Evolutionary conservation across 75 land plant species (phyloP).

Genomic region (Cunninghamia lanceolata): DNA sequence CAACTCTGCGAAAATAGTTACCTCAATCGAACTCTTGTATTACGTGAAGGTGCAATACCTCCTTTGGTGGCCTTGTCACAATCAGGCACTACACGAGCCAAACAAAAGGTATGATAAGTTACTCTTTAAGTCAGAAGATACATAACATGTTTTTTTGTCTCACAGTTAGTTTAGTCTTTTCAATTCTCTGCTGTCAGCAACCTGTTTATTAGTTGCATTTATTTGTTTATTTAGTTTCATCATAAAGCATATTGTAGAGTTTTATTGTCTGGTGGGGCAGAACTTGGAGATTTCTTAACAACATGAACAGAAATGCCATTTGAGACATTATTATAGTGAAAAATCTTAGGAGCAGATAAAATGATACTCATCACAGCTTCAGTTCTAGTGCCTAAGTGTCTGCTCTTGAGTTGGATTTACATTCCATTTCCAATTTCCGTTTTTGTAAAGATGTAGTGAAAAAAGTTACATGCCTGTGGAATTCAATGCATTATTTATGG

Average conservation of each 20-base stretch:
- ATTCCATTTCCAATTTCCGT: neutral
- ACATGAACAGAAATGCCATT: neutral
- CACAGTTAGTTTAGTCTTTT: neutral
- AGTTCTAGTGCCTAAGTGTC: neutral
- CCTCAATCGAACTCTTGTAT: constrained; percentile 46
- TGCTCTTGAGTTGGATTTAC: neutral
- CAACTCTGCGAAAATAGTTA: constrained; percentile 54
- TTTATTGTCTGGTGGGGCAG: neutral
- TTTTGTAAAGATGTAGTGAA: neutral
- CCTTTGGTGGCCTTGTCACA: constrained; percentile 70
- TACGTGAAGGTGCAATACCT: constrained; percentile 72
- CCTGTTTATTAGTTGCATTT: neutral
- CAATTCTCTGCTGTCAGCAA: neutral
- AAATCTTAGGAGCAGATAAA: neutral
- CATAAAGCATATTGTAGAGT: neutral
- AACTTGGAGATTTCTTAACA: neutral
- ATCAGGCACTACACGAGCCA: constrained; percentile 56
- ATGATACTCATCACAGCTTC: neutral
- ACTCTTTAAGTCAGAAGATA: neutral
- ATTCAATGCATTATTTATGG: neutral
- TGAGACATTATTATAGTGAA: neutral
- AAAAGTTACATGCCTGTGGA: neutral
- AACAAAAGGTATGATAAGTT: constrained; percentile 51
- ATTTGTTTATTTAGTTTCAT: neutral
- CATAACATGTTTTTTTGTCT: neutral